Evolutionary conservation across 75 land plant species (phyloP), one percentile per base, ranked within the genome.

Genomic region (Pseudotsuga menziesii): DNA sequence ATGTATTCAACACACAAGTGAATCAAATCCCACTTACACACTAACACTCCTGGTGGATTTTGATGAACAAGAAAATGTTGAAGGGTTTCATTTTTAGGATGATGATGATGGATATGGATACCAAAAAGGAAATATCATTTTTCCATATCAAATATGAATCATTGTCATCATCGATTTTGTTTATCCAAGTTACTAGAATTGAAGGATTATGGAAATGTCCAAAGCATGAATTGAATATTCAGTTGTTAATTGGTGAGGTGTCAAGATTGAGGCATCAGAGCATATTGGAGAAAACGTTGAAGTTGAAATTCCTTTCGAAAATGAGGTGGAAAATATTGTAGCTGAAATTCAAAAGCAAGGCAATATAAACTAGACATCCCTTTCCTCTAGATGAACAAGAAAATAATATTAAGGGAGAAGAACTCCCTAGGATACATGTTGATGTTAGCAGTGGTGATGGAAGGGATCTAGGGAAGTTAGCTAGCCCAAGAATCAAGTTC

Each of bases 61-160:
- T 58, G 92, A 97, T 82, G 85, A 89, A 44, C 35, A 87, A 19
- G n/a, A n/a, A 29, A 94, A 85, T 83, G 99, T 97, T 23, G 78
- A 85, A 89, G 99, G 99, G 60, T 74, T 89, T 73, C 86, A 92
- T 4, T 96, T 84, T 86, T 97, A 96, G 78, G 99, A 96, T 89
- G 88, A 85, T 76, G 95, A 90, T 57, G 93, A 96, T 84, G 94
- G 97, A 61, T 96, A 91, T 92, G 90, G 75, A 39, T 96, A 80
- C 85, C 75, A 80, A 29, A 69, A 81, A 70, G 94, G 93, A 17
- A 72, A 73, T 35, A 93, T 83, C 83, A 84, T 91, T 15, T 83
- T 90, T 77, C 90, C 99, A 57, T 76, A 91, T 52, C 84, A 78
- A 75, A 70, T 97, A 97, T 25, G 88, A 90, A 73, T 82, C 84